These are phyloP conservation scores for Yamadazyma kanchanaburiensis DNA, from an alignment of 1,139 yeast genomes.

Conservation along the genomic window DNA sequence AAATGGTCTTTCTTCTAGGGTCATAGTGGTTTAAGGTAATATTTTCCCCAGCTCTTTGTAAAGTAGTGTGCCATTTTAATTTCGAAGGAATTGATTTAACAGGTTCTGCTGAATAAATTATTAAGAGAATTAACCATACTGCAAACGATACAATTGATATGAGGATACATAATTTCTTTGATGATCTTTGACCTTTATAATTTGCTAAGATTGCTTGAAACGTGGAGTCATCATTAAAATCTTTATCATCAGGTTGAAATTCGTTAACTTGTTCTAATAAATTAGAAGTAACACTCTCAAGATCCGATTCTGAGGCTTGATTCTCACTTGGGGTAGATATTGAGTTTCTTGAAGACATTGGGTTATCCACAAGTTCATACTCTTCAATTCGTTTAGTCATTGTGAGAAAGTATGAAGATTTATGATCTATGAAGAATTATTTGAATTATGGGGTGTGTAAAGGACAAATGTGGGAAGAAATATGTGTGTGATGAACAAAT, in stretches of 20 bases:
- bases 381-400: no score
- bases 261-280: constrained; percentile 24
- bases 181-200: constrained; percentile 15
- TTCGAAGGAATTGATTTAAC: constrained; percentile 18
- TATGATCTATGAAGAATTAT: no score
- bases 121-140: constrained; percentile 27
- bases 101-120: constrained; percentile 28
- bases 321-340: no score
- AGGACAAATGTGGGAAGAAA: no score
- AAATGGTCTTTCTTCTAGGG: constrained; percentile 25
- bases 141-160: constrained; percentile 3
- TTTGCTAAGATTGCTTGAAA: constrained; percentile 22
- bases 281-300: constrained; percentile 21
- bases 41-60: constrained; percentile 26
- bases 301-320: no score
- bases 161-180: constrained; percentile 5
- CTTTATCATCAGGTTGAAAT: constrained; percentile 8
- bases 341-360: no score
- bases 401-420: no score
- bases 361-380: constrained; percentile 15
- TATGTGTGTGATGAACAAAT: no score
- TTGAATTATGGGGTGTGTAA: no score
- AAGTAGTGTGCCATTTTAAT: constrained; percentile 27
- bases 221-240: constrained; percentile 22
- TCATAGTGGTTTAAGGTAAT: constrained; percentile 30